These are phyloP conservation scores for Vanderwaltozyma tropicalis DNA, from an alignment of 805 yeast species.

Conservation along the genomic window DNA sequence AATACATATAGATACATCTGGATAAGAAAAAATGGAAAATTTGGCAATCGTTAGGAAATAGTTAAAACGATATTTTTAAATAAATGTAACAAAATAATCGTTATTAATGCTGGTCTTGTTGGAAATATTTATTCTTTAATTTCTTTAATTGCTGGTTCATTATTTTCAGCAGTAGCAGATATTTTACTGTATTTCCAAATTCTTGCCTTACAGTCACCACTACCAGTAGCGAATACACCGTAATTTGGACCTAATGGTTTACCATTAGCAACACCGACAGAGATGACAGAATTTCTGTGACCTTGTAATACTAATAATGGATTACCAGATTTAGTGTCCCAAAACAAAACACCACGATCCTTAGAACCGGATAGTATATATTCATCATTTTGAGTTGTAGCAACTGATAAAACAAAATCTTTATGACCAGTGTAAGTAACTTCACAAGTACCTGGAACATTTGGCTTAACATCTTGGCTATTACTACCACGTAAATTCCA, in stretches of 20 bases:
- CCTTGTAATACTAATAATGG: conserved; percentile 94
- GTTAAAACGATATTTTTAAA: too few species aligned
- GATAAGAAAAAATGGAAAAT: not conserved
- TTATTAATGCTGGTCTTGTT: too few species aligned
- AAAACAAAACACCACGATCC: conserved; percentile 92
- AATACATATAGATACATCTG: not conserved
- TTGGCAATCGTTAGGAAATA: too few species aligned
- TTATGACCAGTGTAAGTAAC: conserved; percentile 92
- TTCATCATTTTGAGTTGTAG: conserved; percentile 86
- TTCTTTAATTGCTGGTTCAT: conserved; percentile 10
- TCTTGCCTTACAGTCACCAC: conserved; percentile 95
- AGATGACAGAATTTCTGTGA: conserved; percentile 88
- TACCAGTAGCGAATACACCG: conserved; percentile 91
- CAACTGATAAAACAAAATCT: conserved; percentile 89
- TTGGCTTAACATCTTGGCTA: conserved; percentile 30
- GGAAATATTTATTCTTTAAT: conserved; percentile 7
- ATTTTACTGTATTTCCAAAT: conserved; percentile 72
- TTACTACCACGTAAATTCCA: conserved; percentile 59
- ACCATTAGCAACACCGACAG: conserved; percentile 82
- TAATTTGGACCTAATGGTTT: conserved; percentile 45
- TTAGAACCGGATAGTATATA: conserved; percentile 90
- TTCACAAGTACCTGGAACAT: conserved; percentile 54
- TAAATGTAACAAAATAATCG: too few species aligned
- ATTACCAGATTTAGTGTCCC: conserved; percentile 90
- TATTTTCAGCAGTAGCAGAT: conserved; percentile 2